These are phyloP conservation scores for Wickerhamomyces subpelliculosus DNA, from an alignment of 805 yeast species.

Conservation along the genomic window DNA sequence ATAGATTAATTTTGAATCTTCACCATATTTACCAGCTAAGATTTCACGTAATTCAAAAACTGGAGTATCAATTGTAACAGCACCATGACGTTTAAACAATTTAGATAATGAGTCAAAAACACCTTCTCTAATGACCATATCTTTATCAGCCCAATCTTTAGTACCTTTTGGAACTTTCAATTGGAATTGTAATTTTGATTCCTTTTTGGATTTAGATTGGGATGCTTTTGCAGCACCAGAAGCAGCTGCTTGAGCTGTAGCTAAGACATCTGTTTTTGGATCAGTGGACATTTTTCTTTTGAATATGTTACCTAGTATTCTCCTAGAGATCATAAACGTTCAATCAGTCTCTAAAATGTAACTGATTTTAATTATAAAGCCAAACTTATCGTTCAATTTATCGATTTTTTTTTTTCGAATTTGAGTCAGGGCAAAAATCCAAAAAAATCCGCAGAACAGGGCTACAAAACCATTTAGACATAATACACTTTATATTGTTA, in stretches of 20 bases:
- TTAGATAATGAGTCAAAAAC: slow-evolving; percentile 66
- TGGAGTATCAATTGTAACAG: slow-evolving; percentile 97
- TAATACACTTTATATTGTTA: background rate
- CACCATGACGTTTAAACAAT: slow-evolving; percentile 93
- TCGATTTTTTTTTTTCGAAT: background rate
- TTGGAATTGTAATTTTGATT: slow-evolving; percentile 55
- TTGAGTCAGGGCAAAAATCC: background rate
- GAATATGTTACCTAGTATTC: background rate
- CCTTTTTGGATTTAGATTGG: slow-evolving; percentile 14
- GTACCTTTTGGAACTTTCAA: slow-evolving; percentile 96
- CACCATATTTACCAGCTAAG: slow-evolving; percentile 96
- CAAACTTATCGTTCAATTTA: background rate
- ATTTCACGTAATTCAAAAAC: slow-evolving; percentile 95
- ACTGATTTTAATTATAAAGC: no score
- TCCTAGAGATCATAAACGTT: slow-evolving; percentile 3
- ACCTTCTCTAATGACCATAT: slow-evolving; percentile 91
- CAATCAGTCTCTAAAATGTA: no score
- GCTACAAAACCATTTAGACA: background rate
- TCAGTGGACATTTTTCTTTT: slow-evolving; percentile 2
- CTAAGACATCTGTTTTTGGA: slow-evolving; percentile 1
- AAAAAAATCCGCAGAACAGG: background rate
- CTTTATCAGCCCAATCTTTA: slow-evolving; percentile 97
- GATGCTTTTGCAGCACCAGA: slow-evolving; percentile 1
- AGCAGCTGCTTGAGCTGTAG: slow-evolving; percentile 1
- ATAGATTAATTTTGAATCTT: slow-evolving; percentile 93